These are phyloP conservation scores for Pyrenochaeta sp. DNA, from an alignment of 2,329 filamentous ascomycete species.

Conservation along the genomic window DNA sequence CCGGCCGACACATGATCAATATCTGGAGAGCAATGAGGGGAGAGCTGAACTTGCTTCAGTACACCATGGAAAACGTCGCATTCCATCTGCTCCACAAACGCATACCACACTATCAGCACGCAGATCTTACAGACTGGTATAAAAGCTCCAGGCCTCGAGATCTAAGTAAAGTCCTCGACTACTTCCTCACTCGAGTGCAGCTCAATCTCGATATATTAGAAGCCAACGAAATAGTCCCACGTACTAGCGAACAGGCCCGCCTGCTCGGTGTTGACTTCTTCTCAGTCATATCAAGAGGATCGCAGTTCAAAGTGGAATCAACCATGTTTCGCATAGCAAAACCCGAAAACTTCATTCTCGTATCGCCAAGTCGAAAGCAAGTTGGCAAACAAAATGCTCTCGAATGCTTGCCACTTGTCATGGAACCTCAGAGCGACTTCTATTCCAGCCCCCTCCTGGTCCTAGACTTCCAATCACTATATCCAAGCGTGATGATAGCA, in stretches of 20 bases:
- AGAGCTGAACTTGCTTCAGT: constrained; percentile 91
- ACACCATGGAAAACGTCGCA: constrained; percentile 94
- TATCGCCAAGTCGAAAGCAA: constrained; percentile 90
- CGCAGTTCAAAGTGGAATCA: constrained; percentile 98
- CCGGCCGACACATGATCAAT: constrained; percentile 94
- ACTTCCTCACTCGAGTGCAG: constrained; percentile 78
- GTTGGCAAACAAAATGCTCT: constrained; percentile 93
- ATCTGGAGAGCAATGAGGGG: constrained; percentile 95
- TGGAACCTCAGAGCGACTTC: constrained; percentile 96
- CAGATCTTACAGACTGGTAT: constrained; percentile 84
- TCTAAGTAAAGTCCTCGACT: constrained; percentile 75
- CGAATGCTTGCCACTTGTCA: constrained; percentile 92
- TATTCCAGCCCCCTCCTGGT: constrained; percentile 90
- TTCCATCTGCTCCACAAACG: constrained; percentile 89
- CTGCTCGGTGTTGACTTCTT: constrained; percentile 95
- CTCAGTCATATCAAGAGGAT: constrained; percentile 92
- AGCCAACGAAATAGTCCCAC: constrained; percentile 83
- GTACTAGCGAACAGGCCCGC: constrained; percentile 93
- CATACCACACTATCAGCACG: constrained; percentile 85
- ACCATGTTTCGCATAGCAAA: constrained; percentile 99
- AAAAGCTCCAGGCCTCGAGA: constrained; percentile 71
- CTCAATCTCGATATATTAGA: constrained; percentile 92
- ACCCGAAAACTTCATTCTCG: constrained; percentile 89
- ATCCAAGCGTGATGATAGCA: constrained; percentile 98
- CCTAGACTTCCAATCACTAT: constrained; percentile 93